Conservation (phyloP, 306 rosid genomes). For the Ceratonia siliqua region DNA sequence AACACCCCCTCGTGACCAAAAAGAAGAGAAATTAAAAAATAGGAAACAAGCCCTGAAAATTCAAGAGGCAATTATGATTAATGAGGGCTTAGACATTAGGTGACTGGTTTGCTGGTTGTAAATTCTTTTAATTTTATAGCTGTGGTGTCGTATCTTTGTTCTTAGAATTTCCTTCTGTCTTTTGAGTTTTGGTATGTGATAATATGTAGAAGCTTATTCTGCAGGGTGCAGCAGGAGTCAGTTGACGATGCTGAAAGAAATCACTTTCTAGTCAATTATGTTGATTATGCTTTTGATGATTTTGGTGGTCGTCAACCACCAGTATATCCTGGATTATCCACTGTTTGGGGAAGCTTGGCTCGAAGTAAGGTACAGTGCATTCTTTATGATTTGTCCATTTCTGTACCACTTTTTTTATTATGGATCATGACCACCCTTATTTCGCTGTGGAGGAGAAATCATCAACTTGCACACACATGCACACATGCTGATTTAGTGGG, state of each 20-base stretch:
- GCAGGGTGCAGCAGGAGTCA: conserved; percentile 99
- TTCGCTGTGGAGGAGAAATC: neutral
- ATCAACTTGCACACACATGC: neutral
- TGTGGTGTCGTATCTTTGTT: conserved; percentile 15
- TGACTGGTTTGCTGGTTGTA: neutral
- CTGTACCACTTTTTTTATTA: conserved; percentile 6
- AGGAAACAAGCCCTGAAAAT: neutral
- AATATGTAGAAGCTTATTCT: conserved; percentile 28
- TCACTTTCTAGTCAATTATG: conserved; percentile 92
- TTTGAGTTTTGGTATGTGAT: conserved; percentile 28
- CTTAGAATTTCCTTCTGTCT: conserved; percentile 4
- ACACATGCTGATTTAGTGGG: conserved; percentile 24
- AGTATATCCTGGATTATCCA: conserved; percentile 94
- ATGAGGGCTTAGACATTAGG: conserved; percentile 6
- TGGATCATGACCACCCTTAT: neutral
- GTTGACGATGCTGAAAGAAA: conserved; percentile 97
- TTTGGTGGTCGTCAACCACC: conserved; percentile 99
- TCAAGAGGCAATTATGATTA: neutral
- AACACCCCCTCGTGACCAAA: neutral
- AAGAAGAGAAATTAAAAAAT: neutral
- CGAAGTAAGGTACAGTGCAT: conserved; percentile 77
- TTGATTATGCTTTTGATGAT: conserved; percentile 96
- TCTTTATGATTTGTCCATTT: conserved; percentile 29
- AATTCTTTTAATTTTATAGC: neutral
- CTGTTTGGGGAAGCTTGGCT: conserved; percentile 99